phyloP scores from a whole-genome alignment of 1,284 basidiomycete species.

The Leccinum pachyderme region DNA sequence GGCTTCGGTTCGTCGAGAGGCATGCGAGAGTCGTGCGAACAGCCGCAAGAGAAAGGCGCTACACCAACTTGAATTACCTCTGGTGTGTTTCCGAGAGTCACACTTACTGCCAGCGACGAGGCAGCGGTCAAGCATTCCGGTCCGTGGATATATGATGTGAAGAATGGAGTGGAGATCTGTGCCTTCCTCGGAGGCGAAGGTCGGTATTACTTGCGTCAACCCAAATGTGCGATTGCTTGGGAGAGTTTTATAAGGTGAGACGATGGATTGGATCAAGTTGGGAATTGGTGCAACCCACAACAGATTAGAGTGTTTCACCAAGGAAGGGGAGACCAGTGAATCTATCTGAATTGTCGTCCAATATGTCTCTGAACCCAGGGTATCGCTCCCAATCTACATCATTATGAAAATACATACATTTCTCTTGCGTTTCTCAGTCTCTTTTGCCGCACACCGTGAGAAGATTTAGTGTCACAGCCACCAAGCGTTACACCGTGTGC shows the following conservation, averaged over 20 bases:
- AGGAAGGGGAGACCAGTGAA: not conserved
- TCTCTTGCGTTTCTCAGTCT: too few species aligned
- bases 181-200: constrained; percentile 2
- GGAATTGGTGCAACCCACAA: not conserved
- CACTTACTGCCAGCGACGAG: not conserved
- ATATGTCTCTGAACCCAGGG: not conserved
- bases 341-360: not conserved
- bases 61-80: not conserved
- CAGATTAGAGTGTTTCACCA: not conserved
- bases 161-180: not conserved
- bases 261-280: too few species aligned
- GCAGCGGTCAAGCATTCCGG: not conserved
- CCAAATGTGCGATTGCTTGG: not conserved
- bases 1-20: not conserved
- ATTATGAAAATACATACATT: too few species aligned
- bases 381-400: not conserved
- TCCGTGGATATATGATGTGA: not conserved
- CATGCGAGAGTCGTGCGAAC: constrained; percentile 8
- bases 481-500: not conserved
- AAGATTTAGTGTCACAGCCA: constrained; percentile 13
- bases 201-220: not conserved
- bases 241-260: not conserved
- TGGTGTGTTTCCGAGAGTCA: not conserved
- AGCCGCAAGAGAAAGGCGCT: not conserved
- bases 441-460: not conserved